Percentiles rank a stretch among this genome's conserved stretches.
phyloP scores from a whole-genome alignment of 2,329 filamentous ascomycete species.

The Ramichloridium luteum region DNA sequence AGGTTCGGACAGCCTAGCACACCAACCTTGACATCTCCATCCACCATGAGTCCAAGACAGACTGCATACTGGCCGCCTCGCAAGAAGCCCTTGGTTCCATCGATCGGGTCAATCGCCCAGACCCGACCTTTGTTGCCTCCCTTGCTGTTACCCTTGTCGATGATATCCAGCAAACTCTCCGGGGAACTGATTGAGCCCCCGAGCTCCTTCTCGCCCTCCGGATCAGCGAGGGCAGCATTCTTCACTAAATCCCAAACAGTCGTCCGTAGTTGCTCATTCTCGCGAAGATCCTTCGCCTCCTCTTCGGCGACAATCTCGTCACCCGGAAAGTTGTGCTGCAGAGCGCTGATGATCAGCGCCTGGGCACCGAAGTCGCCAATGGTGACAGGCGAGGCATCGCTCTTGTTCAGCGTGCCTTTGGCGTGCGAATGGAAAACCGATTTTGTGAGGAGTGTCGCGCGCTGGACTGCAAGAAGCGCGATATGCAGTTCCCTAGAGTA shows the following conservation, averaged over 20 bases:
- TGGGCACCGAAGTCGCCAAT: slow-evolving; percentile 97
- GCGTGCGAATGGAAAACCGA: slow-evolving; percentile 75
- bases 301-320: slow-evolving; percentile 94
- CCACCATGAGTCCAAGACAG: slow-evolving; percentile 80
- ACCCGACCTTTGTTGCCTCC: slow-evolving; percentile 67
- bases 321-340: slow-evolving; percentile 76
- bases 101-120: slow-evolving; percentile 95
- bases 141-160: slow-evolving; percentile 50
- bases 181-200: slow-evolving; percentile 56
- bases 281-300: slow-evolving; percentile 68
- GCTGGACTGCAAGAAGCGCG: slow-evolving; percentile 79
- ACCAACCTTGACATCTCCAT: slow-evolving; percentile 86
- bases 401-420: slow-evolving; percentile 88
- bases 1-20: slow-evolving; percentile 94
- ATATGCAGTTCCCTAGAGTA: slow-evolving; percentile 72
- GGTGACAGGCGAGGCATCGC: slow-evolving; percentile 91
- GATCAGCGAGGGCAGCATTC: slow-evolving; percentile 55
- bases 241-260: slow-evolving; percentile 79
- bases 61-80: slow-evolving; percentile 95
- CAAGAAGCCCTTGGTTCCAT: slow-evolving; percentile 95
- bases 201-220: slow-evolving; percentile 51
- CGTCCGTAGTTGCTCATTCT: slow-evolving; percentile 55
- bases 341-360: slow-evolving; percentile 83
- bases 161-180: slow-evolving; percentile 49
- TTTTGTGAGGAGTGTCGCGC: slow-evolving; percentile 64